Conservation (phyloP, 1,139 yeast species). For the Keqinozyma sinolaborantium region DNA sequence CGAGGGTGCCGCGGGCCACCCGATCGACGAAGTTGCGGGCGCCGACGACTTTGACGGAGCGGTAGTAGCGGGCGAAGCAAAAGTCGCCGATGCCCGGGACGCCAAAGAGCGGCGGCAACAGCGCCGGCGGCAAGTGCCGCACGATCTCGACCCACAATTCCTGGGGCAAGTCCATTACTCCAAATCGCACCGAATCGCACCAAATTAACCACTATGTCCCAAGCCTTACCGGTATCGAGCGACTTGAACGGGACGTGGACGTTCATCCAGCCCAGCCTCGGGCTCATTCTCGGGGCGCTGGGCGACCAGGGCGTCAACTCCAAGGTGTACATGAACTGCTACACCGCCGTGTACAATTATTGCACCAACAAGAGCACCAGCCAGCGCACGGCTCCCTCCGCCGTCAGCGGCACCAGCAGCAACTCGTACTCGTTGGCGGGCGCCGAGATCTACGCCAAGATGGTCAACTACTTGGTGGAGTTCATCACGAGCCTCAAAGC, state of each 20-base stretch:
- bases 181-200: neutral
- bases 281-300: constrained; percentile 64
- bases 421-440: constrained; percentile 64
- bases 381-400: constrained; percentile 12
- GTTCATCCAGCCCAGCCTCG: constrained; percentile 71
- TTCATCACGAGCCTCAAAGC: constrained; percentile 55
- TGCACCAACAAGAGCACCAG: constrained; percentile 78
- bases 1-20: neutral
- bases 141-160: neutral
- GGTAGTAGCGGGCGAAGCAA: neutral
- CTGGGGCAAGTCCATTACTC: neutral
- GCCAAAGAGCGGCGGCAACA: neutral
- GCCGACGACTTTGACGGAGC: neutral
- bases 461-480: constrained; percentile 60
- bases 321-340: constrained; percentile 67
- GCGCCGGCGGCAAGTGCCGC: neutral
- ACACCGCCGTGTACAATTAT: constrained; percentile 89
- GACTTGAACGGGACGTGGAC: constrained; percentile 73
- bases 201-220: constrained; percentile 4
- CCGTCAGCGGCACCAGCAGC: constrained; percentile 15
- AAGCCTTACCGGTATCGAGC: constrained; percentile 28
- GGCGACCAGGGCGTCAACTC: constrained; percentile 66
- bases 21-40: neutral
- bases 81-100: neutral
- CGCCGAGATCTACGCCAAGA: constrained; percentile 77